Base-by-base conservation (phyloP, 192 early-diverging fungal species). In the Phlyctochytrium arcticum region DNA sequence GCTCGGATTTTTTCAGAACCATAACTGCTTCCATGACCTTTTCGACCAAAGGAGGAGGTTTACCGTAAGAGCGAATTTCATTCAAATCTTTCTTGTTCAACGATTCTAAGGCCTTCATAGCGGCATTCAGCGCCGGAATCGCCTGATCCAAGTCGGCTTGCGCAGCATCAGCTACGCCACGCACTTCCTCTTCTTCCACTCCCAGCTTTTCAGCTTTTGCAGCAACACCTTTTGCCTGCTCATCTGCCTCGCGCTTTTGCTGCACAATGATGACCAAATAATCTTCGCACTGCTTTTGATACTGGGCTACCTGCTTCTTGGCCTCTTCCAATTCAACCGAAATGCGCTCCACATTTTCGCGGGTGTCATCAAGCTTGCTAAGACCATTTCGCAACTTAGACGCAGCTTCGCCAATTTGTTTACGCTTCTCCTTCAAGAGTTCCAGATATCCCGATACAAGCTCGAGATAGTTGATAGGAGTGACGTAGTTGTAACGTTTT, bases 191-290 rank as follows among this genome's bases (percentile, higher is more conserved):
- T 54, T 82, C 83, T 58, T 83, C 83, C 17, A 59, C 79, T n/a
- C 75, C 76, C 32, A 83, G 63, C 49, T 85, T 81, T 54, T 85
- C 84, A 12, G 83, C 75, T 62, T 82, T 85, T 35, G 79, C 78
- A 7, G 76, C 54, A 4, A 85, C 84, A 36, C 75, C 63, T 46
- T 85, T 85, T 17, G 84, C 84, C 55, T 80, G 77, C 60, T 85
- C 84, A 62, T 85, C 84, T 6, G 84, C 84, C 50, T 85, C 84
- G 5, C 84, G 64, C 66, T 83, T 85, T 54, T 85, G 84, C 67
- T 85, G 84, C 23, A 85, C 84, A 74, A 85, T 85, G 24, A 85
- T 69, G 5, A 85, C 84, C 30, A 85, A 68, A 49, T 83, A 85
- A 42, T 85, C 84, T 61, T 85, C 84, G 61, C 83, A 85, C 56